Conservation (phyloP, 306 rosid species). For the Cicer bijugum region DNA sequence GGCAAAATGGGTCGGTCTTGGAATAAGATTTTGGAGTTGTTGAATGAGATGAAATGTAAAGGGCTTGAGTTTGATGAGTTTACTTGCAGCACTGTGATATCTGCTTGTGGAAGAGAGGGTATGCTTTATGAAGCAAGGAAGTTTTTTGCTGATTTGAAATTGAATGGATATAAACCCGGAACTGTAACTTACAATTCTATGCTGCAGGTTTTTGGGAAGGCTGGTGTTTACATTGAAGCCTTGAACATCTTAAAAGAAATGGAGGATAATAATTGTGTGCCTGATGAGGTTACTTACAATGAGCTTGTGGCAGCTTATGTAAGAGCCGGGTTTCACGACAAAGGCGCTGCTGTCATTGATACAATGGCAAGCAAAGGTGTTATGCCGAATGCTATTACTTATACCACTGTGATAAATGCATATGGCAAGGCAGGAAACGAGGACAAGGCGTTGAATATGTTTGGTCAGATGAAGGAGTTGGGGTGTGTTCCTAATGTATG, state of each 20-base stretch:
- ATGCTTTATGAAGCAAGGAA: slow-evolving; percentile 81
- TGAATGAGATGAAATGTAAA: slow-evolving; percentile 77
- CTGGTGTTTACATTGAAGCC: slow-evolving; percentile 80
- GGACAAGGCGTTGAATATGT: slow-evolving; percentile 74
- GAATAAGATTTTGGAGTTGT: slow-evolving; percentile 65
- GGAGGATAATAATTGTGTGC: slow-evolving; percentile 77
- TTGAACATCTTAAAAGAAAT: slow-evolving; percentile 79
- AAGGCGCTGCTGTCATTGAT: slow-evolving; percentile 80
- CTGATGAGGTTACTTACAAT: slow-evolving; percentile 83
- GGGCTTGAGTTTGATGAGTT: slow-evolving; percentile 87
- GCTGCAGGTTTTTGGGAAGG: slow-evolving; percentile 89
- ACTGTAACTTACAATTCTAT: slow-evolving; percentile 81
- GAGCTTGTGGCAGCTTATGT: slow-evolving; percentile 90
- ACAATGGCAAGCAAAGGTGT: slow-evolving; percentile 75
- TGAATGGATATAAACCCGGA: slow-evolving; percentile 77
- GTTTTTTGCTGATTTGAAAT: slow-evolving; percentile 68
- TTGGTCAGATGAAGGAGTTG: slow-evolving; percentile 76
- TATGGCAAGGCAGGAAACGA: slow-evolving; percentile 80
- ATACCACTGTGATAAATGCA: slow-evolving; percentile 85
- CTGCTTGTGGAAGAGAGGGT: slow-evolving; percentile 94
- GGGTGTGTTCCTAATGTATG: slow-evolving; percentile 86
- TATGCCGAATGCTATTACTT: slow-evolving; percentile 87
- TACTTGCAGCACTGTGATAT: slow-evolving; percentile 89
- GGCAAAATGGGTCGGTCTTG: slow-evolving; percentile 98
- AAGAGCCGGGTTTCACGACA: slow-evolving; percentile 84